Evolutionary conservation across 2,329 filamentous ascomycete genomes (phyloP), one percentile per base, ranked within the genome.

Genomic region (Ceratocystis smalleyi): DNA sequence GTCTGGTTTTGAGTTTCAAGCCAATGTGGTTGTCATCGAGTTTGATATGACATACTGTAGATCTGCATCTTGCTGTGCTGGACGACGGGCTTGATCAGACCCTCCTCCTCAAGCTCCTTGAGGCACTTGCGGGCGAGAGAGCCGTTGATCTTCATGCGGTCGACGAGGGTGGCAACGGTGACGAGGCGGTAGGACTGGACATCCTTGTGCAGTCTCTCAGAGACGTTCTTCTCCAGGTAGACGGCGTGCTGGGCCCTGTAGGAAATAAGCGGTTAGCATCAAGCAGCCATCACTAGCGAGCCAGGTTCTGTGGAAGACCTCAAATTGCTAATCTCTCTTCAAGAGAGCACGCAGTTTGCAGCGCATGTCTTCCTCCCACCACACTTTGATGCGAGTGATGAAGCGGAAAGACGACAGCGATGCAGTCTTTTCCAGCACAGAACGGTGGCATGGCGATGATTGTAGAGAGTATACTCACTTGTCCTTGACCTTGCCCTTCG

Each of bases 111-210:
- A 73, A 97, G 84, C 76, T 97, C 92, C 76, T 82, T 82, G 71
- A 97, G 82, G 79, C 89, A 92, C 81, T 84, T 82, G 75, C 94
- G 87, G 72, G 94, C 94, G 75, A 99, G 83, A 73, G 90, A 96
- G 76, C 94, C 95, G 83, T 99, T 99, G 84, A 99, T 95, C 91
- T 99, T 99, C 79, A 99, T 86, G 80, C 94, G 87, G 81, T 99
- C 94, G 85, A 99, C 94, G 75, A 99, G 91, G 74, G 90, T 92
- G 75, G 94, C 91, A 75, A 97, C 88, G 76, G 94, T 97, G 81
- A 99, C 91, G 78, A 99, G 91, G 76, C 94, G 91, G 88, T 97
- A 99, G 70, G 94, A 96, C 81, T 97, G 94, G 74, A 99, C 95
- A 85, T 99, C 94, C 85, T 99, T 99, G 85, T 96, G 88, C 79